Conservation (phyloP, 495 filamentous ascomycete genomes). For the Penicillium taxi region DNA sequence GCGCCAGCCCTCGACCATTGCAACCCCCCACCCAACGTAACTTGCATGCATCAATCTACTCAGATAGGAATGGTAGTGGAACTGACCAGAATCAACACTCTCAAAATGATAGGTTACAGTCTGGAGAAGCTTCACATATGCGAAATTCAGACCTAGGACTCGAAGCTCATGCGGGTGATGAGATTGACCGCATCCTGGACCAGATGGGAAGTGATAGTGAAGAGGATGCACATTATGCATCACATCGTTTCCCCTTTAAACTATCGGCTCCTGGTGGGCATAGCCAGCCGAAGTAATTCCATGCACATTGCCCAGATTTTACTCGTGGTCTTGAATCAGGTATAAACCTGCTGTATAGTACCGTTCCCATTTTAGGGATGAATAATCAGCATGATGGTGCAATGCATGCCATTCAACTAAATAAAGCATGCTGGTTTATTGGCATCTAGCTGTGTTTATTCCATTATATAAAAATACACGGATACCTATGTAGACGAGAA, state of each 20-base stretch:
- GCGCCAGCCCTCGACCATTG: conserved; percentile 26
- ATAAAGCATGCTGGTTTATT: too few relatives aligned
- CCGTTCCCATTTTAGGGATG: too few relatives aligned
- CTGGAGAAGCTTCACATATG: conserved; percentile 2
- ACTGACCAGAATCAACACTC: conserved; percentile 13
- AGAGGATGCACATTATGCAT: conserved; percentile 22
- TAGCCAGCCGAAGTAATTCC: too few relatives aligned
- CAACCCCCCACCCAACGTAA: conserved; percentile 22
- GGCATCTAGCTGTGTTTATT: too few relatives aligned
- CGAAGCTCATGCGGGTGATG: conserved; percentile 37
- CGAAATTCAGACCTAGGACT: conserved; percentile 12
- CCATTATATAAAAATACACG: too few relatives aligned
- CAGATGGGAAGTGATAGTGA: conserved; percentile 45
- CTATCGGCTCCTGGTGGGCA: background rate
- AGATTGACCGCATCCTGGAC: conserved; percentile 46
- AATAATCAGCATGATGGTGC: too few relatives aligned
- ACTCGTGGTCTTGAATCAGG: too few relatives aligned
- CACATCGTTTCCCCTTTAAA: too few relatives aligned
- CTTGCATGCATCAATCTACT: conserved; percentile 25
- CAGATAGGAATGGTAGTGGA: conserved; percentile 9
- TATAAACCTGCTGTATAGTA: too few relatives aligned
- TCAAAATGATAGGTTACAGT: conserved; percentile 13
- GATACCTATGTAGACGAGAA: too few relatives aligned
- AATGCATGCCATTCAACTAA: too few relatives aligned
- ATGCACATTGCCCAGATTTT: too few relatives aligned